These are phyloP conservation scores for Epichloe sp. DNA, from an alignment of 2,329 filamentous ascomycete species.

Conservation along the genomic window DNA sequence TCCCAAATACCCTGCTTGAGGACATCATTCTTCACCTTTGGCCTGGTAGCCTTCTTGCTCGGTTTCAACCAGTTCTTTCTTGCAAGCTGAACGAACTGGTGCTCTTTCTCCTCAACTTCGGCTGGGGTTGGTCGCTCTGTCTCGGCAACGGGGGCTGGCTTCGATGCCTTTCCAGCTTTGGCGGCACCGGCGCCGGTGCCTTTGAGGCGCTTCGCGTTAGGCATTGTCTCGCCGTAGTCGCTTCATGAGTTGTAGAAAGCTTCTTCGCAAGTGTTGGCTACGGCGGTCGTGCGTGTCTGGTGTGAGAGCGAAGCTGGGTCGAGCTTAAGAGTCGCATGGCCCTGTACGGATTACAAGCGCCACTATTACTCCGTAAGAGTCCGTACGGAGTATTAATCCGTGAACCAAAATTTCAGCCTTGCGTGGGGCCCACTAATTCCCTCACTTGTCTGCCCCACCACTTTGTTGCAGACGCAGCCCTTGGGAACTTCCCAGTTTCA, in stretches of 20 bases:
- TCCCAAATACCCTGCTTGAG: slow-evolving; percentile 86
- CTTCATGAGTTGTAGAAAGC: slow-evolving; percentile 3
- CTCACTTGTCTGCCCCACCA: not conserved
- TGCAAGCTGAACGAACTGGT: slow-evolving; percentile 62
- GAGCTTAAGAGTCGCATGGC: not conserved
- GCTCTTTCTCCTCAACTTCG: slow-evolving; percentile 59
- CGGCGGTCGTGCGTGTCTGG: not conserved
- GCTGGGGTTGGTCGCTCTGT: slow-evolving; percentile 41
- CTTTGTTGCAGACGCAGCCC: no score
- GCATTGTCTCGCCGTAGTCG: slow-evolving; percentile 26
- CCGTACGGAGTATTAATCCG: not conserved
- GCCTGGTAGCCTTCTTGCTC: slow-evolving; percentile 45
- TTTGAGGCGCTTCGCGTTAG: slow-evolving; percentile 46
- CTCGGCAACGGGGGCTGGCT: slow-evolving; percentile 25
- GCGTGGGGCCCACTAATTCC: slow-evolving; percentile 7
- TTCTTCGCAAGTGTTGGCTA: not conserved
- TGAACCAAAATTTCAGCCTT: slow-evolving; percentile 12
- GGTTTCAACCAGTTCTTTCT: slow-evolving; percentile 71
- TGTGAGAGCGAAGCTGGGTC: not conserved
- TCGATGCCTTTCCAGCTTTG: slow-evolving; percentile 14
- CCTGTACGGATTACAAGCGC: not conserved
- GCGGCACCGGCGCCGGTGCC: slow-evolving; percentile 33
- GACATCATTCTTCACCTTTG: slow-evolving; percentile 70
- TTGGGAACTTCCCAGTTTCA: not conserved
- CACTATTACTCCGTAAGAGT: not conserved